Evolutionary conservation across 495 filamentous ascomycete genomes (phyloP).

Genomic region (Platismatia glauca): DNA sequence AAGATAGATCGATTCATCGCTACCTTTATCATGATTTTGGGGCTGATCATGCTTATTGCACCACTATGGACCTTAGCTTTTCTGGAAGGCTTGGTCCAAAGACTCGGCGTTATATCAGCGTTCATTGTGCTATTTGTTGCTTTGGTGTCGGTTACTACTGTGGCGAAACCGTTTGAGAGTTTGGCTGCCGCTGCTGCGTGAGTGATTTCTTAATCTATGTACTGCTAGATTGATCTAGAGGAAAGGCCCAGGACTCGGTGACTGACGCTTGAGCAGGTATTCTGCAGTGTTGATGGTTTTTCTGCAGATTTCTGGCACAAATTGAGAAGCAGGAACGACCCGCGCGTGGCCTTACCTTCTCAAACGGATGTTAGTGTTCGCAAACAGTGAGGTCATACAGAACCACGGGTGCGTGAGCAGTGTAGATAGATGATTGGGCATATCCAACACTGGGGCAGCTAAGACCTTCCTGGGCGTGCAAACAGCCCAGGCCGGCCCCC

Average conservation of each 20-base stretch:
- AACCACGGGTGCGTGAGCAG: too few species aligned
- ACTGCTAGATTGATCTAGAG: not conserved
- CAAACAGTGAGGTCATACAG: too few species aligned
- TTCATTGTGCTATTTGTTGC: conserved; percentile 11
- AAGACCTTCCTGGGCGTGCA: too few species aligned
- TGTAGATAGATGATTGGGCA: too few species aligned
- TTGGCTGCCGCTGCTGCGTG: conserved; percentile 11
- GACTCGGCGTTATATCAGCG: conserved; percentile 4
- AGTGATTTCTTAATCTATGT: not conserved
- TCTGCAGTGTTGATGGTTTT: conserved; percentile 9
- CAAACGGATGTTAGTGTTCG: too few species aligned
- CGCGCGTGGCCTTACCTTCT: too few species aligned
- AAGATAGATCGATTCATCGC: conserved; percentile 4
- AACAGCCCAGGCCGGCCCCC: too few species aligned
- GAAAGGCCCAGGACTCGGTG: not conserved
- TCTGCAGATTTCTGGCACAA: conserved; percentile 1
- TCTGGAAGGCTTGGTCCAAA: conserved; percentile 1
- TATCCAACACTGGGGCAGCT: too few species aligned
- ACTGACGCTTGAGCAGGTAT: conserved; percentile 1
- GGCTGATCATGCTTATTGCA: conserved; percentile 9
- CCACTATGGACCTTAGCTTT: conserved; percentile 9
- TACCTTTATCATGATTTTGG: not conserved
- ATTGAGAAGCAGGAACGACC: too few species aligned
- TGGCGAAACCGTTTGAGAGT: conserved; percentile 10
- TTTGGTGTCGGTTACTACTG: conserved; percentile 2